phyloP scores from a whole-genome alignment of 805 yeast species.

The Komagataella phaffii region DNA sequence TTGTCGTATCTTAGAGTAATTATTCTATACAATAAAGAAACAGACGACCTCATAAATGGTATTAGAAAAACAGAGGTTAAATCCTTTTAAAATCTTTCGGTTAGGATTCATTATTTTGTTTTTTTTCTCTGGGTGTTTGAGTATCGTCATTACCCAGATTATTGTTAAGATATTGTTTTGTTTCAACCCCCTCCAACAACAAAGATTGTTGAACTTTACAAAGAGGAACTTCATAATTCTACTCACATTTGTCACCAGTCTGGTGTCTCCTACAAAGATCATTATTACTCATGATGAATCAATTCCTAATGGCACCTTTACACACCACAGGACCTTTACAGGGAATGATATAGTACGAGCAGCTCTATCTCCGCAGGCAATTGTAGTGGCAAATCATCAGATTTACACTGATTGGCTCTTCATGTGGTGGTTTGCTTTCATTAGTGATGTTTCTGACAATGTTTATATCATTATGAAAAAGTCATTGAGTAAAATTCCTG shows the following conservation, averaged over 20 bases:
- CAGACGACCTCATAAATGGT: background rate
- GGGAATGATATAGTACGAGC: constrained; percentile 6
- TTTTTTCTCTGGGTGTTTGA: constrained; percentile 23
- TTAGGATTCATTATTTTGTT: constrained; percentile 11
- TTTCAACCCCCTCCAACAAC: constrained; percentile 19
- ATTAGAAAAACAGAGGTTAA: constrained; percentile 4
- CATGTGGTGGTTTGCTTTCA: constrained; percentile 74
- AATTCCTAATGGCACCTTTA: constrained; percentile 20
- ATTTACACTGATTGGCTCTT: constrained; percentile 90
- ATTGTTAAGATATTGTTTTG: constrained; percentile 20
- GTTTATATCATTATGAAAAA: constrained; percentile 70
- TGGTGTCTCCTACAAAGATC: constrained; percentile 39
- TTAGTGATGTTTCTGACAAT: constrained; percentile 49
- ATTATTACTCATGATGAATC: constrained; percentile 33
- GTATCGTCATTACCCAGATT: constrained; percentile 34
- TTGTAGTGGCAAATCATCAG: constrained; percentile 83
- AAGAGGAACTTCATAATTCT: constrained; percentile 45
- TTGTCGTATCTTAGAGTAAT: no score
- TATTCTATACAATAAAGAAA: background rate
- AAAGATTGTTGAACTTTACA: constrained; percentile 34
- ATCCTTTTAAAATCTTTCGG: constrained; percentile 12
- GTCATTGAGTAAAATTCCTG: constrained; percentile 54
- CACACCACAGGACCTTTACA: constrained; percentile 10
- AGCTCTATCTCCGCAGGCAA: constrained; percentile 14
- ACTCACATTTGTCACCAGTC: constrained; percentile 33